Evolutionary conservation across 1,139 yeast genomes (phyloP), one percentile per base, ranked within the genome.

Genomic region (Blastobotrys indianensis): DNA sequence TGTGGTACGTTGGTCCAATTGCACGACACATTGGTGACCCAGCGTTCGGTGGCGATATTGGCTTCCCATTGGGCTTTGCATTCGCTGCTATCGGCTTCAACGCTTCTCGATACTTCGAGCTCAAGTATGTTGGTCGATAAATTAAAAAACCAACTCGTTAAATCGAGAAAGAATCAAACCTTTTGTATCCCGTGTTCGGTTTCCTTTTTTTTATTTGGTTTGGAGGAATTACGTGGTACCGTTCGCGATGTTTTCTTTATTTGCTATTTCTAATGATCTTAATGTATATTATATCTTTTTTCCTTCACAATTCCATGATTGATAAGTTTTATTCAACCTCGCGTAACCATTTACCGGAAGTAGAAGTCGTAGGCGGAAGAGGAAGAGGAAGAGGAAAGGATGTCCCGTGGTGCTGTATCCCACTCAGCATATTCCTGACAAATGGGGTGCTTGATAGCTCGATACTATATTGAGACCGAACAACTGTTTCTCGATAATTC

Each of bases 1-100:
- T 75, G 9, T 88, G 94, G 88, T 90, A 80, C 70, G 64, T 64
- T 11, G 95, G 96, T 54, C 82, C 77, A 41, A 59, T 86, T 56
- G 92, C 80, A 37, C 63, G 58, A 39, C 55, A 66, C 52, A 80
- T 85, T 59, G 94, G 94, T 48, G 70, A 62, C 1, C 53, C 54
- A 2, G 49, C 48, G 1, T 70, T 50, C 54, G 94, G 94, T 59
- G 96, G 90, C 55, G 97, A 88, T 65, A 75, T 88, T 58, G 96
- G 95, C 34, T 85, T 85, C 59, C 95, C 85, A 68, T 71, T 90
- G 53, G 86, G 82, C 34, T 75, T 76, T 52, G 77, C 70, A 3
- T 88, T 88, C 63, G 71, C 94, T 13, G 80, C 83, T 55, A 62
- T 86, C 51, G 82, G 75, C 16, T 85, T 69, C 67, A 77, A 80